Evolutionary conservation across 1,139 yeast species (phyloP).

Genomic region (Pichia sp.): DNA sequence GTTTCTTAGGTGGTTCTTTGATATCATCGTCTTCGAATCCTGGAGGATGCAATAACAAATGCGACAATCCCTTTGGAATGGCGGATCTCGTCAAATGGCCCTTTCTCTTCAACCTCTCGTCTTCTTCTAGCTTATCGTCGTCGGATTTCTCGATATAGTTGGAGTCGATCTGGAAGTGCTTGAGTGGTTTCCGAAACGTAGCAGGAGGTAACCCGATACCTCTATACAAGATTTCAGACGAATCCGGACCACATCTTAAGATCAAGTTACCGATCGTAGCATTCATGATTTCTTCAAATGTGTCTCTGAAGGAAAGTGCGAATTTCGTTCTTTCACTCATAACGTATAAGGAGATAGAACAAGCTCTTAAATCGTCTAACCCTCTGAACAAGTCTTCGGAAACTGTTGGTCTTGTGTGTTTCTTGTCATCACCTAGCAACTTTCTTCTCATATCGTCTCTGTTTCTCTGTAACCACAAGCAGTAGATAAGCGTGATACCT

Average conservation of each 20-base stretch:
- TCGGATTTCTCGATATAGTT: constrained; percentile 34
- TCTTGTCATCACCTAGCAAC: constrained; percentile 47
- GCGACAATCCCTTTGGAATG: constrained; percentile 50
- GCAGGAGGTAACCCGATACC: constrained; percentile 54
- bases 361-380: constrained; percentile 56
- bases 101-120: constrained; percentile 42
- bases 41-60: constrained; percentile 39
- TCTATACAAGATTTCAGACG: constrained; percentile 44
- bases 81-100: constrained; percentile 46
- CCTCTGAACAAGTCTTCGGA: constrained; percentile 49
- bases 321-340: constrained; percentile 62
- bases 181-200: constrained; percentile 40
- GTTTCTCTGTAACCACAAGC: constrained; percentile 60
- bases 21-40: constrained; percentile 10
- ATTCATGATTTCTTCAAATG: constrained; percentile 58
- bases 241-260: constrained; percentile 55
- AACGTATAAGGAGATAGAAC: constrained; percentile 56
- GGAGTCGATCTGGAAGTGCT: constrained; percentile 34
- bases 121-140: constrained; percentile 43
- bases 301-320: constrained; percentile 56
- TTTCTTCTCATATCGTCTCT: constrained; percentile 48
- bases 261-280: constrained; percentile 55
- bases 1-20: not conserved
- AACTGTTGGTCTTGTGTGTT: constrained; percentile 53
- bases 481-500: constrained; percentile 58